Evolutionary conservation across 2,329 filamentous ascomycete genomes (phyloP).

Genomic region (Diaporthe humulicola): DNA sequence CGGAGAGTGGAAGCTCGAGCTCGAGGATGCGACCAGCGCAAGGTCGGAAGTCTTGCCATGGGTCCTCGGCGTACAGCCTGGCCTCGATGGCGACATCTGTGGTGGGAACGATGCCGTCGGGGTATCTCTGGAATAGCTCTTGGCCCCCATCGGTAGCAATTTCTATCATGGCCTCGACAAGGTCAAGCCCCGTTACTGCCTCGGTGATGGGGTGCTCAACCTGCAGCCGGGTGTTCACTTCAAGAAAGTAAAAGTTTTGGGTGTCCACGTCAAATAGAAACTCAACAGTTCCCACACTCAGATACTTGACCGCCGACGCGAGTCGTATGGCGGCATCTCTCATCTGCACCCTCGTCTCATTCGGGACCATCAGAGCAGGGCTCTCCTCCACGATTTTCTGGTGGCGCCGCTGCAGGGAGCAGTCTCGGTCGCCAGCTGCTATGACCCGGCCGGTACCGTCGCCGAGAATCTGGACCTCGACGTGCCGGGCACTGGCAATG

Average conservation of each 20-base stretch:
- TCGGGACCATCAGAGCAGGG: background rate
- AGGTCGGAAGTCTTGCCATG: background rate
- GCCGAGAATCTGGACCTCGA: conserved; percentile 1
- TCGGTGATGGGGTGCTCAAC: conserved; percentile 9
- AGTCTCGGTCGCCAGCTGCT: background rate
- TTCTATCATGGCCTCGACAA: conserved; percentile 9
- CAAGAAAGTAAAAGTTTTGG: conserved; percentile 2
- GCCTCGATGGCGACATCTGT: background rate
- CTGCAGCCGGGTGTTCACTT: background rate
- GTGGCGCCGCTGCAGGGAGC: conserved; percentile 1
- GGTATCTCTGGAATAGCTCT: background rate
- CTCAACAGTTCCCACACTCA: background rate
- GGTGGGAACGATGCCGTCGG: background rate
- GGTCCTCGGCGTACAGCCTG: conserved; percentile 14
- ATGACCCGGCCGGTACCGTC: background rate
- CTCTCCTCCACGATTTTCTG: conserved; percentile 1
- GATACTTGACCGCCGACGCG: background rate
- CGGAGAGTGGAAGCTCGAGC: background rate
- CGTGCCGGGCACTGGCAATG: background rate
- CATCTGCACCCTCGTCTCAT: background rate
- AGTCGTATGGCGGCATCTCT: background rate
- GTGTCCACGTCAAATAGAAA: background rate
- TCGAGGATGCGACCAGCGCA: background rate
- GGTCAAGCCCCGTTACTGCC: conserved; percentile 1
- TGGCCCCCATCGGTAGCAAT: background rate